Conservation (phyloP, 2,329 filamentous ascomycete species). For the Thelonectria rubi region DNA sequence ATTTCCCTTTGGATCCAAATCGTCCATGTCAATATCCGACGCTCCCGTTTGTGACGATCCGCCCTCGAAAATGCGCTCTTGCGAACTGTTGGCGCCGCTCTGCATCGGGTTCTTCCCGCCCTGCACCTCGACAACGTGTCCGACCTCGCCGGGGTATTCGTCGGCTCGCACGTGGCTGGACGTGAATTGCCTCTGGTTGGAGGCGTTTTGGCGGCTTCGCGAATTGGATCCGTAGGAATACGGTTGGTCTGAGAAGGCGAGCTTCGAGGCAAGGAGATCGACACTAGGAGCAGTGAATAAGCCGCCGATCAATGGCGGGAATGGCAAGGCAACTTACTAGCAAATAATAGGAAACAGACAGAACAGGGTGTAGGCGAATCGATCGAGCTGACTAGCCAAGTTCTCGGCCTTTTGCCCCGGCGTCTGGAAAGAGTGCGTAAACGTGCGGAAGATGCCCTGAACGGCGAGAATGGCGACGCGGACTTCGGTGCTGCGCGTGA, state of each 20-base stretch:
- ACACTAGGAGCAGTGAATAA: constrained; percentile 31
- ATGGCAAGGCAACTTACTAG: constrained; percentile 42
- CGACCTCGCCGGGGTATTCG: constrained; percentile 4
- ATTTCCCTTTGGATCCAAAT: constrained; percentile 31
- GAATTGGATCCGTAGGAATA: constrained; percentile 11
- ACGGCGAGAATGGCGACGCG: constrained; percentile 47
- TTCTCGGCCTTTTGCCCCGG: constrained; percentile 48
- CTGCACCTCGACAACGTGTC: constrained; percentile 24
- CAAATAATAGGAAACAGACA: constrained; percentile 52
- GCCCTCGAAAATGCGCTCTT: constrained; percentile 29
- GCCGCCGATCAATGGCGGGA: not conserved
- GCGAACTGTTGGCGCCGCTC: constrained; percentile 25
- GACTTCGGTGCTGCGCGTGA: constrained; percentile 49
- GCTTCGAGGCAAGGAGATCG: constrained; percentile 46
- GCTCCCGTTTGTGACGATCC: constrained; percentile 21
- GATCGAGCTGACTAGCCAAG: constrained; percentile 50
- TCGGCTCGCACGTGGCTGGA: constrained; percentile 4
- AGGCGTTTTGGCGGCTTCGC: not conserved
- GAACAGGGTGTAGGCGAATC: constrained; percentile 52
- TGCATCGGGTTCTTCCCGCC: constrained; percentile 20
- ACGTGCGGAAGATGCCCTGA: constrained; percentile 47
- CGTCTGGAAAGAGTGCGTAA: constrained; percentile 50
- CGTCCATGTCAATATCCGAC: constrained; percentile 28
- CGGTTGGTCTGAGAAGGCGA: constrained; percentile 30
- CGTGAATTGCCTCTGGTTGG: not conserved